Base-by-base conservation (phyloP, 2,329 filamentous ascomycete species). In the Trichoderma pleuroti region DNA sequence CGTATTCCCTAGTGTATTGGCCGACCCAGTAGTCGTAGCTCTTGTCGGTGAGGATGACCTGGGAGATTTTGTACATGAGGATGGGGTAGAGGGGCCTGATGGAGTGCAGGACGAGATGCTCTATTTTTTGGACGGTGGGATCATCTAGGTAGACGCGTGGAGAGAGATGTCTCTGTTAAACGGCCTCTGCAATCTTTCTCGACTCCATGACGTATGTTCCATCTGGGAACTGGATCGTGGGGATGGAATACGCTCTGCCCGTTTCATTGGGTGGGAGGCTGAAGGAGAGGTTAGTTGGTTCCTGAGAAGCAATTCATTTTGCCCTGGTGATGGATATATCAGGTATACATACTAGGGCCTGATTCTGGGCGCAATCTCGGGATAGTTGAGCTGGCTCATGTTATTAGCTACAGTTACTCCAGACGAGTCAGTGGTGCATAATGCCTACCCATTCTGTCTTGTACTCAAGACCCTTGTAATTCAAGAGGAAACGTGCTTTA, bases 401-500 rank as follows among this genome's bases (percentile, higher is more conserved):
- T 11, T 5, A 42, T 59, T 30, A 63, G 42, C 8, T 21, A 3
- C 32, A 5, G n/a, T 2, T 39, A 18, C 21, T 34, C n/a, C 4
- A 24, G 21, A 46, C 16, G 21, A 24, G n/a, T n/a, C n/a, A n/a
- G 12, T 36, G 9, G n/a, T 14, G 2, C 26, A 2, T 5, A 1
- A 18, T 4, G 54, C 73, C 68, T 74, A 83, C 80, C 89, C 90
- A 93, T 84, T 90, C 83, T 0, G 90, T 93, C 76, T 86, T 85
- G 81, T 93, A 93, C 59, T 88, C 84, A 16, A 93, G 78, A 1
- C 83, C 82, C 77, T 93, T 93, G 81, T 85, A 92, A 80, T 92
- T 93, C 57, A 93, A 80, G 3, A 86, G 77, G 70, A 93, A 79
- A 1, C 91, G 89, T 57, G 87, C 90, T 24, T 24, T 92, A 66